Percentiles rank a stretch among this genome's conserved stretches.
These are phyloP conservation scores for Physaria fendleri DNA, from an alignment of 345 rosid genomes.

Conservation along the genomic window DNA sequence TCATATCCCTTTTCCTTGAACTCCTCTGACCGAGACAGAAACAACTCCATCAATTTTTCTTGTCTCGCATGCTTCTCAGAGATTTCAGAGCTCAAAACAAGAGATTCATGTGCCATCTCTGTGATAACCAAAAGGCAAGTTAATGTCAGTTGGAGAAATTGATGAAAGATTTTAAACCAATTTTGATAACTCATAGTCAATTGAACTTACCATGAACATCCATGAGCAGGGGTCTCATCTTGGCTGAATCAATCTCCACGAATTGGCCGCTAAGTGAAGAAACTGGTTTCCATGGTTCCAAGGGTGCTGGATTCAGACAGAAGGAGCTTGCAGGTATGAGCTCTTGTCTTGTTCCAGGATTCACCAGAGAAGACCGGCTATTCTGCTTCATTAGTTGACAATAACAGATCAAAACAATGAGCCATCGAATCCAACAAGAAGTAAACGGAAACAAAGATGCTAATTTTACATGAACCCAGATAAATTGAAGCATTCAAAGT, in stretches of 20 bases:
- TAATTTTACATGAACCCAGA: constrained; percentile 6
- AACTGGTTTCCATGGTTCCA: constrained; percentile 43
- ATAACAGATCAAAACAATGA: constrained; percentile 1
- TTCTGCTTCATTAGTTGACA: constrained; percentile 38
- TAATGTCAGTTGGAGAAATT: neutral
- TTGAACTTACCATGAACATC: constrained; percentile 53
- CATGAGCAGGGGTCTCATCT: constrained; percentile 40
- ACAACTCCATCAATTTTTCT: constrained; percentile 49
- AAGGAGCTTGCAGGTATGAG: constrained; percentile 34
- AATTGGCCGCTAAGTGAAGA: constrained; percentile 31
- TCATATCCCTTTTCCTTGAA: constrained; percentile 43
- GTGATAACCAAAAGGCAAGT: constrained; percentile 11
- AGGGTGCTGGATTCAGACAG: constrained; percentile 34
- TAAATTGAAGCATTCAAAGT: too few relatives aligned
- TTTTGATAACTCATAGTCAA: neutral
- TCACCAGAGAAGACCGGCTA: constrained; percentile 34
- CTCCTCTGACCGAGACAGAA: constrained; percentile 44
- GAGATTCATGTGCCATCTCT: constrained; percentile 35
- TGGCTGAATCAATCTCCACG: constrained; percentile 36
- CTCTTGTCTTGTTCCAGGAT: constrained; percentile 41
- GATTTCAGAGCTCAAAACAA: constrained; percentile 18
- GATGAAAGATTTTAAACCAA: neutral
- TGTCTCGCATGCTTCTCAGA: constrained; percentile 32
- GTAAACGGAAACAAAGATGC: neutral
- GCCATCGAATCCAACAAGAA: neutral